A percentile compares a stretch with the other conserved stretches of the same genome.
Evolutionary conservation across 306 rosid species (phyloP).

Genomic region (Prunus davidiana): DNA sequence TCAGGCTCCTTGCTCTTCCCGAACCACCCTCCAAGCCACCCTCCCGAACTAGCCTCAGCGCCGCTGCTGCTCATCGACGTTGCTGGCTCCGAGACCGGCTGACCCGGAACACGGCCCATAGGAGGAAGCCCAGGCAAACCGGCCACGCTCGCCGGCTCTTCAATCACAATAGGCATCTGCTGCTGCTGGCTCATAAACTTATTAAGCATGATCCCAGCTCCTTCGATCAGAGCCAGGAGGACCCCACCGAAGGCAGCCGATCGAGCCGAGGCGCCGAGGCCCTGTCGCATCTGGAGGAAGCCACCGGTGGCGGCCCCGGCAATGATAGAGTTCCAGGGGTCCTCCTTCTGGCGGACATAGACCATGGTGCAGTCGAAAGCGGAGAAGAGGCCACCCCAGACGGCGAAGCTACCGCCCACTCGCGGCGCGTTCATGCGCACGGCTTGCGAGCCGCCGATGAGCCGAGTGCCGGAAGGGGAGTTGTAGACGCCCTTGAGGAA

Average conservation of each 20-base stretch:
- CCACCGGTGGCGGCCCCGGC: conserved; percentile 90
- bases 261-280: conserved; percentile 51
- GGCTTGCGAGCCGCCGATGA: conserved; percentile 72
- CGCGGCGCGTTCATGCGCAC: conserved; percentile 86
- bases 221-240: conserved; percentile 72
- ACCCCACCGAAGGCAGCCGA: conserved; percentile 69
- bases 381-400: conserved; percentile 94
- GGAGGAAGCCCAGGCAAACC: conserved; percentile 32
- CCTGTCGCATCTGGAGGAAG: conserved; percentile 85
- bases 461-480: conserved; percentile 64
- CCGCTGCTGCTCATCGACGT: background rate
- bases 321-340: conserved; percentile 88
- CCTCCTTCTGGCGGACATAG: conserved; percentile 83
- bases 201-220: conserved; percentile 86
- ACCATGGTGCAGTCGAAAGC: conserved; percentile 84
- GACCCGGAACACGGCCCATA: conserved; percentile 27
- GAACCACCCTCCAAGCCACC: conserved; percentile 35
- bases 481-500: conserved; percentile 74
- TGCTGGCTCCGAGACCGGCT: conserved; percentile 18
- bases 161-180: conserved; percentile 52
- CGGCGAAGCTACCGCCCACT: conserved; percentile 80
- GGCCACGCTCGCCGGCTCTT: conserved; percentile 45
- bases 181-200: conserved; percentile 61
- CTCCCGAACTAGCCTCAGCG: conserved; percentile 32
- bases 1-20: conserved; percentile 50